Percentiles rank a stretch among this genome's conserved stretches.
Evolutionary conservation across 1,139 yeast genomes (phyloP).

Genomic region (Suzukiozyma palmioleophila): DNA sequence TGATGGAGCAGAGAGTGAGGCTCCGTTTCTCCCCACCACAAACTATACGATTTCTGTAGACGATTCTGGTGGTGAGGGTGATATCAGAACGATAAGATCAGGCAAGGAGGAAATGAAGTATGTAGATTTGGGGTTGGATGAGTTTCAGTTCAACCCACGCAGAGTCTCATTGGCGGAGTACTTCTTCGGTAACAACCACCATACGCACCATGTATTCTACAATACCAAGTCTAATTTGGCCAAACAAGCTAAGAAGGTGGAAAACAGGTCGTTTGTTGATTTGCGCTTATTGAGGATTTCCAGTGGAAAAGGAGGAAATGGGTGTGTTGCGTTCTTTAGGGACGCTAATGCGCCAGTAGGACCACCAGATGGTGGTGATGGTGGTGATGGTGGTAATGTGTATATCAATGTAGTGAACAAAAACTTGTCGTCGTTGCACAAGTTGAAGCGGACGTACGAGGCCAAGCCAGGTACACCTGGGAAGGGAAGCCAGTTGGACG

Average conservation of each 20-base stretch:
- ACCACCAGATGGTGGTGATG: slow-evolving; percentile 98
- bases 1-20: no score
- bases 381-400: slow-evolving; percentile 88
- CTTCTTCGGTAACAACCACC: slow-evolving; percentile 41
- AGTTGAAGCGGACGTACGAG: slow-evolving; percentile 58
- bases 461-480: slow-evolving; percentile 77
- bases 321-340: slow-evolving; percentile 77
- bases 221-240: slow-evolving; percentile 8
- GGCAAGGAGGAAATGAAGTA: slow-evolving; percentile 10
- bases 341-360: slow-evolving; percentile 84
- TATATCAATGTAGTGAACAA: slow-evolving; percentile 70
- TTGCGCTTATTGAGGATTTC: slow-evolving; percentile 60
- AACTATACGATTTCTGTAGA: slow-evolving; percentile 5
- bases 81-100: background rate
- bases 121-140: slow-evolving; percentile 18
- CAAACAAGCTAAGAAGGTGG: slow-evolving; percentile 32
- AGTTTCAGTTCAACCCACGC: slow-evolving; percentile 15
- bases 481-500: slow-evolving; percentile 73
- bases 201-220: slow-evolving; percentile 30
- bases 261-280: slow-evolving; percentile 48
- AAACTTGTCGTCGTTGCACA: slow-evolving; percentile 66
- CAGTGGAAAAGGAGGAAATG: slow-evolving; percentile 89
- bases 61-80: background rate
- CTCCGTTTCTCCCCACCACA: slow-evolving; percentile 2
- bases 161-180: slow-evolving; percentile 30